Evolutionary conservation across 169 alveolate genomes (phyloP).

Genomic region (Eimeria sp.): DNA sequence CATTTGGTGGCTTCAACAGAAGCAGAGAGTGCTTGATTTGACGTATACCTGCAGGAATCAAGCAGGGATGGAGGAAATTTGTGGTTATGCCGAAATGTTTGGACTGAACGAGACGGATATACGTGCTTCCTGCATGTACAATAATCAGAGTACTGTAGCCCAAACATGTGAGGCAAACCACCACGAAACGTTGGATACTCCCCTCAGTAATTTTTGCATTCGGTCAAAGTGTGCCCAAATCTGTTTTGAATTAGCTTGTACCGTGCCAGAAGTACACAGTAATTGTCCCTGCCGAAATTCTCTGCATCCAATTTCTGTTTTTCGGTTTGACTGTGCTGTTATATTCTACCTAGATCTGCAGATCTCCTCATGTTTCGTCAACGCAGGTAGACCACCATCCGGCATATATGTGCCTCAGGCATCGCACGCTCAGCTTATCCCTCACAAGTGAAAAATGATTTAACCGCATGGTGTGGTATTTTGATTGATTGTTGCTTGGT

Average conservation of each 20-base stretch:
- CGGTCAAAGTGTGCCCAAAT: not conserved
- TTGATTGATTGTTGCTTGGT: not conserved
- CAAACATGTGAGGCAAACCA: constrained; percentile 21
- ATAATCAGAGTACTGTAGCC: constrained; percentile 23
- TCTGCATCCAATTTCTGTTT: not conserved
- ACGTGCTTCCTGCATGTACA: constrained; percentile 23
- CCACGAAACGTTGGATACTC: not conserved
- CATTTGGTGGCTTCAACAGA: constrained; percentile 66
- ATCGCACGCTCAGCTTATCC: not conserved
- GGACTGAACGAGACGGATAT: constrained; percentile 8
- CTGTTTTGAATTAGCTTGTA: not conserved
- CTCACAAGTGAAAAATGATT: not conserved
- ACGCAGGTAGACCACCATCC: constrained; percentile 32
- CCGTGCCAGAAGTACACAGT: not conserved
- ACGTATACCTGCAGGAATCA: not conserved
- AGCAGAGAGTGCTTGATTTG: constrained; percentile 1
- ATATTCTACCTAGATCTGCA: not conserved
- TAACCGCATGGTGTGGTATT: not conserved
- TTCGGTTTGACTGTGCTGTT: not conserved
- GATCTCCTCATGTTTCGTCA: constrained; percentile 45
- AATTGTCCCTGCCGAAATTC: not conserved
- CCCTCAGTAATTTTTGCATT: not conserved
- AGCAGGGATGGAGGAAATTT: not conserved
- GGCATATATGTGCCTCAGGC: not conserved
- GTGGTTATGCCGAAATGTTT: constrained; percentile 57